Evolutionary conservation across 108 stramenopile species (phyloP).

Genomic region (Skeletonema costatum): DNA sequence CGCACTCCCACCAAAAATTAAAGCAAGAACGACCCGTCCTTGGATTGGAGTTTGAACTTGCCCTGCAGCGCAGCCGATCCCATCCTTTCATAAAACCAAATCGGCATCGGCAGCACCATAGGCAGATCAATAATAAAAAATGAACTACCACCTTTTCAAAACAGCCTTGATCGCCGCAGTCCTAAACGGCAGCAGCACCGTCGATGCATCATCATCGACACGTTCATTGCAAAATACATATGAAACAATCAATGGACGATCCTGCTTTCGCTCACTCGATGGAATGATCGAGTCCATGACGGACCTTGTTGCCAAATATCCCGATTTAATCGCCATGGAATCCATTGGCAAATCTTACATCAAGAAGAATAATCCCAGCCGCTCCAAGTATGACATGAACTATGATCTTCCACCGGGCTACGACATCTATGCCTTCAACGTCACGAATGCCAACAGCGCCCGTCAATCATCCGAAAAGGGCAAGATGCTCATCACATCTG

Average conservation of each 20-base stretch:
- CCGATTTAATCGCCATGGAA: conserved; percentile 20
- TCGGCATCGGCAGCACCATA: too few relatives aligned
- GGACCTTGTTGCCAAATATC: conserved; percentile 25
- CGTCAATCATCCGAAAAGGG: conserved; percentile 11
- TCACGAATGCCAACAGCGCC: conserved; percentile 20
- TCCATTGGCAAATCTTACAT: conserved; percentile 48
- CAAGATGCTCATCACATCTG: conserved; percentile 30
- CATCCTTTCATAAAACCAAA: too few relatives aligned
- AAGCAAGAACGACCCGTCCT: too few relatives aligned
- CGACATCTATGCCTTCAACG: conserved; percentile 52
- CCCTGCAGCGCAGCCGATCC: too few relatives aligned
- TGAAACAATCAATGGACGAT: conserved; percentile 17
- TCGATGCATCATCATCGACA: not conserved
- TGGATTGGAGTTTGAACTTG: too few relatives aligned
- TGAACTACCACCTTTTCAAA: not conserved
- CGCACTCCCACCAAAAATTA: too few relatives aligned
- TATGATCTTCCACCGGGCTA: conserved; percentile 19
- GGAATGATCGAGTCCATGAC: conserved; percentile 26
- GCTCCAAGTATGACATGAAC: not conserved
- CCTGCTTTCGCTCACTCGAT: conserved; percentile 33
- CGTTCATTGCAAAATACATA: not conserved
- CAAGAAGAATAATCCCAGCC: conserved; percentile 8
- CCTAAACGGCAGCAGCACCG: not conserved
- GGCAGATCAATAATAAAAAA: too few relatives aligned
- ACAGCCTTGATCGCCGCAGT: not conserved